Evolutionary conservation across 805 yeast species (phyloP).

Genomic region (Lachancea cidri): DNA sequence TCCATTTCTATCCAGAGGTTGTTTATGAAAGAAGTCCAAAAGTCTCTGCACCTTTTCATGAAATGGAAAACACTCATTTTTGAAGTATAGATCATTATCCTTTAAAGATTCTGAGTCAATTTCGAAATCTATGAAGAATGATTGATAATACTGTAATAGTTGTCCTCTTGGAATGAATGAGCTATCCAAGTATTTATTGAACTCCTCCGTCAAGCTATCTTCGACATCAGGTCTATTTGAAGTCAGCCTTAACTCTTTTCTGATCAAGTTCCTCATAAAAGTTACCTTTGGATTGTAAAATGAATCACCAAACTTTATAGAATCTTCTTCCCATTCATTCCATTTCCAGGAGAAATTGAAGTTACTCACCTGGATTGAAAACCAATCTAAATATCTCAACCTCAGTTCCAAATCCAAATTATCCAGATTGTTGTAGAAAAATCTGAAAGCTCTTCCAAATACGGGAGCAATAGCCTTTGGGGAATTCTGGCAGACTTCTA

Average conservation of each 20-base stretch:
- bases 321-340: slow-evolving; percentile 82
- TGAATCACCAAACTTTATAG: slow-evolving; percentile 40
- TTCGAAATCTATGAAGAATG: slow-evolving; percentile 22
- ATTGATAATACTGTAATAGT: slow-evolving; percentile 35
- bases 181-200: slow-evolving; percentile 44
- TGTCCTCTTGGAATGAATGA: slow-evolving; percentile 35
- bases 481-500: slow-evolving; percentile 81
- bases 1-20: slow-evolving; percentile 26
- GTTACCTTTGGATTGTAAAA: slow-evolving; percentile 65
- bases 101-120: slow-evolving; percentile 29
- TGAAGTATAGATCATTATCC: slow-evolving; percentile 37
- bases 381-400: slow-evolving; percentile 79
- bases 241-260: slow-evolving; percentile 80
- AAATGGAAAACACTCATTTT: slow-evolving; percentile 36
- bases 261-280: slow-evolving; percentile 72
- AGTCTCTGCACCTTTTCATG: slow-evolving; percentile 34
- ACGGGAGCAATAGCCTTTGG: slow-evolving; percentile 87
- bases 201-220: slow-evolving; percentile 62
- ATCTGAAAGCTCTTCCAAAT: slow-evolving; percentile 86
- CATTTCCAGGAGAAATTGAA: slow-evolving; percentile 97
- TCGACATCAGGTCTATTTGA: slow-evolving; percentile 59
- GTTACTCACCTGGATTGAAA: slow-evolving; percentile 86
- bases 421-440: slow-evolving; percentile 63
- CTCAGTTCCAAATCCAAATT: slow-evolving; percentile 71
- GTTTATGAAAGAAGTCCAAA: slow-evolving; percentile 35